These are phyloP conservation scores for Stygiomarasmius scandens DNA, from an alignment of 1,284 basidiomycete genomes.

Conservation along the genomic window DNA sequence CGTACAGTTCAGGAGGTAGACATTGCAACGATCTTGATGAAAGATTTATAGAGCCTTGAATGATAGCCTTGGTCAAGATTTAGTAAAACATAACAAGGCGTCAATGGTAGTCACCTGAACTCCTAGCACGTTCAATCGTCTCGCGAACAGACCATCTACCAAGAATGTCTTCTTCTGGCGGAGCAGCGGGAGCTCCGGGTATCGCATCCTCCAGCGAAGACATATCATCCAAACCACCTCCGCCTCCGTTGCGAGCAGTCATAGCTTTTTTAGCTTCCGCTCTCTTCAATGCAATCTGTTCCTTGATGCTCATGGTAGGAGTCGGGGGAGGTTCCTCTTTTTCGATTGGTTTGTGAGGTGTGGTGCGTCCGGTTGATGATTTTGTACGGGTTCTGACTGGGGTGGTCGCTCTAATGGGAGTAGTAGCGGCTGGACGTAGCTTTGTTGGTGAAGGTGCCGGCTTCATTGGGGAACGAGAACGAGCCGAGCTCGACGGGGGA, in stretches of 20 bases:
- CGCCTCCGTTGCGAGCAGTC: conserved; percentile 54
- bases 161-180: conserved; percentile 58
- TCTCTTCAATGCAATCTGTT: conserved; percentile 38
- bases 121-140: conserved; percentile 74
- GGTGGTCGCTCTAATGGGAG: conserved; percentile 59
- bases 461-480: background rate
- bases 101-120: conserved; percentile 58
- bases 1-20: conserved; percentile 76
- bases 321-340: conserved; percentile 8
- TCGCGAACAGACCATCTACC: conserved; percentile 73
- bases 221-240: conserved; percentile 48
- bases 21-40: conserved; percentile 69
- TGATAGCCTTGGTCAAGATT: conserved; percentile 42
- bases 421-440: conserved; percentile 42
- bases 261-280: conserved; percentile 76
- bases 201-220: conserved; percentile 48
- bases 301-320: conserved; percentile 13
- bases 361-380: conserved; percentile 9
- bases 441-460: conserved; percentile 38
- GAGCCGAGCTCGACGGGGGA: background rate
- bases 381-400: conserved; percentile 20
- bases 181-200: conserved; percentile 31
- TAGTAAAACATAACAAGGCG: conserved; percentile 36
- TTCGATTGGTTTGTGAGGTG: conserved; percentile 2
- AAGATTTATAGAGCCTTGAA: conserved; percentile 69